These are phyloP conservation scores for Ceratobasidium theobromae DNA, from an alignment of 1,284 basidiomycete genomes.

Conservation along the genomic window DNA sequence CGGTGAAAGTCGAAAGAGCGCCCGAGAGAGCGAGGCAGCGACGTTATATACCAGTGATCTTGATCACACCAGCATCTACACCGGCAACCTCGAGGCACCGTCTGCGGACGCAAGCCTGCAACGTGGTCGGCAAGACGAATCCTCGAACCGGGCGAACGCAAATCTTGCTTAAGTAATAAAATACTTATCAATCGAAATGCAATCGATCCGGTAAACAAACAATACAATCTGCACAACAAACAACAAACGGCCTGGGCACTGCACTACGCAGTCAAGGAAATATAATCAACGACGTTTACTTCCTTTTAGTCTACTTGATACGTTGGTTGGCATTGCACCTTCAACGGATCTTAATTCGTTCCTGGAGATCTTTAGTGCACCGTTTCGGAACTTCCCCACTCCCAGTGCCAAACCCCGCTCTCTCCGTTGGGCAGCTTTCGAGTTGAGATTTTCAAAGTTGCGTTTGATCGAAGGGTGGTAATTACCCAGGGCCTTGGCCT, in stretches of 20 bases:
- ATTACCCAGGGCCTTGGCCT: slow-evolving; percentile 27
- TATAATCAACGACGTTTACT: slow-evolving; percentile 1
- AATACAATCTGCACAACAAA: not conserved
- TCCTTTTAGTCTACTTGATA: not conserved
- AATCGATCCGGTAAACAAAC: slow-evolving; percentile 11
- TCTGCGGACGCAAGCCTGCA: slow-evolving; percentile 4
- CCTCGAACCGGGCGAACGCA: slow-evolving; percentile 1
- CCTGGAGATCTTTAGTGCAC: slow-evolving; percentile 8
- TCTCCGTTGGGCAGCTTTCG: slow-evolving; percentile 5
- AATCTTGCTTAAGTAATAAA: slow-evolving; percentile 24
- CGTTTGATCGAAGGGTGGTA: slow-evolving; percentile 28
- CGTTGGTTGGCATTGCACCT: not conserved
- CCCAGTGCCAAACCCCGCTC: slow-evolving; percentile 12
- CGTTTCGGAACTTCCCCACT: slow-evolving; percentile 26
- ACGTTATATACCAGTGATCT: not conserved
- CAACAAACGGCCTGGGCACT: not conserved
- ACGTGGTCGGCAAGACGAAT: slow-evolving; percentile 15
- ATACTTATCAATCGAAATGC: not conserved
- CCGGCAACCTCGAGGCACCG: slow-evolving; percentile 18
- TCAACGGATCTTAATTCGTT: slow-evolving; percentile 6
- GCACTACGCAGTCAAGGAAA: not conserved
- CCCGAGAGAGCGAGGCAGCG: not conserved
- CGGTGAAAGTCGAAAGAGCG: too few relatives aligned
- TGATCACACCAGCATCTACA: slow-evolving; percentile 18
- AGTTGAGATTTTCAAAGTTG: not conserved